Base-by-base conservation (phyloP, 1,139 yeast species). In the Yamadazyma kanchanaburiensis region DNA sequence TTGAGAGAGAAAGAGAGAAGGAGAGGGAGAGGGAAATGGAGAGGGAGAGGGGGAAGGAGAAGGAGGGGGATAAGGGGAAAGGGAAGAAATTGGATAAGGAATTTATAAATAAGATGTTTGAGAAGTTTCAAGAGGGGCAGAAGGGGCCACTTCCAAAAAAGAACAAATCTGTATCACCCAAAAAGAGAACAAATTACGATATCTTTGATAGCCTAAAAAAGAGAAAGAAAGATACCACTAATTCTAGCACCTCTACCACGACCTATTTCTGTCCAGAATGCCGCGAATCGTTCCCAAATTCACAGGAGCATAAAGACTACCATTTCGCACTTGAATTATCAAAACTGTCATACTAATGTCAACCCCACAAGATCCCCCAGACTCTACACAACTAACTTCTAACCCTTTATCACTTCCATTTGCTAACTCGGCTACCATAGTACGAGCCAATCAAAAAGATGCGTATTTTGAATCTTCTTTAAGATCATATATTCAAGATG, bases 391-490 rank as follows among this genome's bases (percentile, higher is more conserved):
- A 10, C 10, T 18, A 10, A 18, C n/a, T 12, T 30, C 26, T 17
- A 57, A 51, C 39, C 46, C 51, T 12, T 49, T 49, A 27, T 57
- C 64, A 11, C 52, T 68, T 26, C 74, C 74, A 3, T 65, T 61
- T 46, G 73, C 74, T 8, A 70, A 68, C 41, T 68, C 74, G 3
- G 72, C 74, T 8, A 65, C 73, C 0, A 66, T 67, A 62, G 74
- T 88, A 22, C 71, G 96, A 37, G 88, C 96, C 4, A 81, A 85
- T 52, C 96, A 88, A 48, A 89, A 89, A 51, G 97, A 89, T 55
- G 70, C 77, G 2, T 84, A 80, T 45, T 76, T 84, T 27, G 84
- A 81, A 46, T 60, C 74, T 0, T 55, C 74, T 3, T 59, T 85
- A 12, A 60, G 72, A 19, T 56, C 62, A 3, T 78, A 81, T 38